Conservation (phyloP, 352 stramenopile species). For the Globisporangium spinosum region DNA sequence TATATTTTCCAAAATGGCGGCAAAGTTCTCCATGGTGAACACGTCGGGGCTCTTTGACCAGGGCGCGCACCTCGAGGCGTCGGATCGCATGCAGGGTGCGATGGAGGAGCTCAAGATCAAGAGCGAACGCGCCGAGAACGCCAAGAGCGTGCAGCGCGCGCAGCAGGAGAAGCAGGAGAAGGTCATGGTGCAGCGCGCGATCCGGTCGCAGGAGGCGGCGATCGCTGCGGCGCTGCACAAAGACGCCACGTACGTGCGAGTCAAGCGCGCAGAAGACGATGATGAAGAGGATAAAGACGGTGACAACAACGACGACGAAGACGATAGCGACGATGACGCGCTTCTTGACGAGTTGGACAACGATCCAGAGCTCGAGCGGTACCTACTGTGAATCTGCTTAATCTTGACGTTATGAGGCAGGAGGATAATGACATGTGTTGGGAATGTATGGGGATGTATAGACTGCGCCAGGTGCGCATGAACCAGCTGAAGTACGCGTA, state of each 20-base stretch:
- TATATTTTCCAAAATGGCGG: conserved; percentile 39
- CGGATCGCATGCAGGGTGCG: conserved; percentile 66
- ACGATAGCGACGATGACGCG: conserved; percentile 56
- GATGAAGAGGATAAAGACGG: conserved; percentile 21
- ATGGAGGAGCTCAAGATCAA: conserved; percentile 73
- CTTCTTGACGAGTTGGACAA: conserved; percentile 69
- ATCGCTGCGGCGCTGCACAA: conserved; percentile 27
- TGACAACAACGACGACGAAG: conserved; percentile 23
- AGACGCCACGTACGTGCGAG: conserved; percentile 24
- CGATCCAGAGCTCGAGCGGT: conserved; percentile 75
- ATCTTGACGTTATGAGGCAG: not conserved
- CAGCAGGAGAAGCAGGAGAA: conserved; percentile 30
- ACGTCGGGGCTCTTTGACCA: conserved; percentile 69
- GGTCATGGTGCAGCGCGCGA: conserved; percentile 18
- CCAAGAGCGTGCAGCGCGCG: conserved; percentile 21
- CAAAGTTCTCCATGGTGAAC: conserved; percentile 81
- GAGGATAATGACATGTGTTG: not conserved
- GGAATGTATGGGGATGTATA: conserved; percentile 14
- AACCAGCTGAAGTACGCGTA: conserved; percentile 63
- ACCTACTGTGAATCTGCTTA: conserved; percentile 13
- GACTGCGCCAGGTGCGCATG: conserved; percentile 79
- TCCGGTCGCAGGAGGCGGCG: conserved; percentile 26
- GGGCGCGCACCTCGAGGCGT: conserved; percentile 61
- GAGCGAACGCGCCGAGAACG: conserved; percentile 29
- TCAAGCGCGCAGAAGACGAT: conserved; percentile 11